phyloP scores from a whole-genome alignment of 148 eudicot species.

The Amaranthus cruentus region DNA sequence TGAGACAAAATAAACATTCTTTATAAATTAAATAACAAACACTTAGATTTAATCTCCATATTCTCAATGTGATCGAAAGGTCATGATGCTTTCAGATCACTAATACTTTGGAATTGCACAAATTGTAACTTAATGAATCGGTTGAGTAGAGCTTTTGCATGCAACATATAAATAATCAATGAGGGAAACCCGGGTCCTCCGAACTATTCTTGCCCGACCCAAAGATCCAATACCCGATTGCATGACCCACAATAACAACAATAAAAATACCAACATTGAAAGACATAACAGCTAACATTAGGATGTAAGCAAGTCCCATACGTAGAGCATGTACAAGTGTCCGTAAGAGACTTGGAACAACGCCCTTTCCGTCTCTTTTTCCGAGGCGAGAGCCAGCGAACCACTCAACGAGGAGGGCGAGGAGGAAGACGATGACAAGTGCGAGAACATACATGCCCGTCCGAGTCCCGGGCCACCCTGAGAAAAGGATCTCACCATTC shows the following conservation, averaged over 20 bases:
- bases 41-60: too few relatives aligned
- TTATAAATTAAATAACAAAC: too few relatives aligned
- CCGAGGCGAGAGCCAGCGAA: conserved; percentile 37
- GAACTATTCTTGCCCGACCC: background rate
- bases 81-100: too few relatives aligned
- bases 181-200: conserved; percentile 29
- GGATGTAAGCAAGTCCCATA: conserved; percentile 34
- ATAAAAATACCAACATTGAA: conserved; percentile 48
- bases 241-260: conserved; percentile 36
- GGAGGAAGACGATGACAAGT: conserved; percentile 40
- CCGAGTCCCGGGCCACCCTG: conserved; percentile 59
- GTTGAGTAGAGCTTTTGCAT: too few relatives aligned
- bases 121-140: too few relatives aligned
- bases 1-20: too few relatives aligned
- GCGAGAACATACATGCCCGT: conserved; percentile 48
- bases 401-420: conserved; percentile 58
- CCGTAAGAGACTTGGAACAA: conserved; percentile 16
- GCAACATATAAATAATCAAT: background rate
- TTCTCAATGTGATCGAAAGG: too few relatives aligned
- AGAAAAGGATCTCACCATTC: conserved; percentile 51
- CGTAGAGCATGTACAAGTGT: conserved; percentile 28
- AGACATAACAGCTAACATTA: conserved; percentile 55
- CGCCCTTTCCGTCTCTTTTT: background rate
- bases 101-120: too few relatives aligned
- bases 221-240: conserved; percentile 40